A percentile compares a stretch with the other conserved stretches of the same genome.
Evolutionary conservation across 805 yeast species (phyloP).

Genomic region (Yarrowia hollandica): DNA sequence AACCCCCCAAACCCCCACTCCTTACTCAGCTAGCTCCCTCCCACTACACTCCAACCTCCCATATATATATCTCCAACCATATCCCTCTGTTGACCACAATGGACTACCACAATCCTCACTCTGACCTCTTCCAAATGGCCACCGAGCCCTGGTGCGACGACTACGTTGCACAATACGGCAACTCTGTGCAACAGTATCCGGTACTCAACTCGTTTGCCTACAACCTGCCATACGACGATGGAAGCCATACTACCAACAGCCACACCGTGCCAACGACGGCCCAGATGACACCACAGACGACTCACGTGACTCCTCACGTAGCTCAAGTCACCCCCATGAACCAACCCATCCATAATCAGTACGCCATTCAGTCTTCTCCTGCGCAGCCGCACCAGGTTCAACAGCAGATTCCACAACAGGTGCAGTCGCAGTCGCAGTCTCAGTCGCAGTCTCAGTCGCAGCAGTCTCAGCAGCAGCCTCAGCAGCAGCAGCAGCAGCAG

Average conservation of each 20-base stretch:
- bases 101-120: constrained; percentile 22
- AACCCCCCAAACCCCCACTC: background rate
- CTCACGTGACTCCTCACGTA: background rate
- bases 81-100: constrained; percentile 6
- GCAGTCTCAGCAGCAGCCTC: too few species aligned
- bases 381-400: too few species aligned
- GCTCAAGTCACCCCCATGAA: too few species aligned
- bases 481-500: too few species aligned
- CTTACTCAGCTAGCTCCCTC: background rate
- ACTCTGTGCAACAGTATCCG: background rate
- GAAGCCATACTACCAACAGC: background rate
- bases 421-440: too few species aligned
- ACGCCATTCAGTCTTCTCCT: too few species aligned
- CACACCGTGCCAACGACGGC: background rate
- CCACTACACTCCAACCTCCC: background rate
- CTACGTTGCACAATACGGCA: constrained; percentile 18
- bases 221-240: background rate
- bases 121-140: constrained; percentile 16
- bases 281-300: background rate
- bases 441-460: too few species aligned
- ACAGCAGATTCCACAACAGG: too few species aligned
- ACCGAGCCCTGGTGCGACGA: constrained; percentile 29
- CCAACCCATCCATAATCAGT: too few species aligned
- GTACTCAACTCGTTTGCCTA: background rate
- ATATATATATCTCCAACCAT: constrained; percentile 18